Evolutionary conservation across 139 green algal genomes (phyloP).

Genomic region (Chlamydomonas sphaeroides): DNA sequence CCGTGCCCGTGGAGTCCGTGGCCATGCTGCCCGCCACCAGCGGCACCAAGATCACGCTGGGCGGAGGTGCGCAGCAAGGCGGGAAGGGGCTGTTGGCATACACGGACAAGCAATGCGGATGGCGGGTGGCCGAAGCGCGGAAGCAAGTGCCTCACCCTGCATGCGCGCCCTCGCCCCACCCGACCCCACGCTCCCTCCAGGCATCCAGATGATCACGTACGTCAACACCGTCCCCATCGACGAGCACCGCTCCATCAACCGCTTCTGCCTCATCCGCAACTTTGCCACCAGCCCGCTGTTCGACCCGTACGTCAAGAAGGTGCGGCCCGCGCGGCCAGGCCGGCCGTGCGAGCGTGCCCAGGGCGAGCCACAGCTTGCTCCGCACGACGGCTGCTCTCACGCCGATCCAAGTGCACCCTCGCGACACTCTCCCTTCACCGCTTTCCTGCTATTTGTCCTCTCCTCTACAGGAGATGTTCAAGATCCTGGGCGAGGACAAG

Average conservation of each 20-base stretch:
- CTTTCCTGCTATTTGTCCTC: not conserved
- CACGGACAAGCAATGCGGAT: no score
- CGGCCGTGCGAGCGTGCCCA: no score
- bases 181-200: not conserved
- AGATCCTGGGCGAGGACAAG: slow-evolving; percentile 88
- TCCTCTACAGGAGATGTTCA: slow-evolving; percentile 71
- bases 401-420: not conserved
- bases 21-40: slow-evolving; percentile 82
- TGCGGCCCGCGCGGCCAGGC: no score
- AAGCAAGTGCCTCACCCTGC: no score
- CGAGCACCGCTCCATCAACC: slow-evolving; percentile 74
- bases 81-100: no score
- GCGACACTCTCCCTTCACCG: not conserved
- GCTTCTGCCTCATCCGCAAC: slow-evolving; percentile 83
- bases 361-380: no score
- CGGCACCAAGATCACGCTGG: slow-evolving; percentile 81
- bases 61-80: slow-evolving; percentile 44
- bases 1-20: slow-evolving; percentile 72
- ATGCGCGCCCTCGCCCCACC: no score
- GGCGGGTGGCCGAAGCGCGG: no score
- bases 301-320: slow-evolving; percentile 70
- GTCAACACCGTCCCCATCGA: slow-evolving; percentile 86
- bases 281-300: slow-evolving; percentile 65
- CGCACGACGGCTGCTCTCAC: no score
- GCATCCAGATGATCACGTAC: slow-evolving; percentile 77